Base-by-base conservation (phyloP, 495 filamentous ascomycete genomes). In the Daldinia bambusicola region DNA sequence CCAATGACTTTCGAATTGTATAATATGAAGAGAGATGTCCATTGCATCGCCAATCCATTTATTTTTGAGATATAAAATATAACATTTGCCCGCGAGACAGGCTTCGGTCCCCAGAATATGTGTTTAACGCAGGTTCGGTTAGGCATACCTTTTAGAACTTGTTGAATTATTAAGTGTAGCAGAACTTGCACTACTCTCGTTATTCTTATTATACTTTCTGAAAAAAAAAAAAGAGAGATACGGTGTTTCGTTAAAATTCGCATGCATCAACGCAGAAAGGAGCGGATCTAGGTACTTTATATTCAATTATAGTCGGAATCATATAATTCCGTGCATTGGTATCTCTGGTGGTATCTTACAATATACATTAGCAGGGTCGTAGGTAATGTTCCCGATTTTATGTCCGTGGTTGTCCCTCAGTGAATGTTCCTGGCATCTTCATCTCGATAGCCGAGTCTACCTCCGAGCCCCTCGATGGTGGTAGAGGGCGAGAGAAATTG, bases 401-500 rank as follows among this genome's bases (percentile, higher is more conserved):
- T 43, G 12, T 37, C 56, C 51, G 37, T 5, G 48, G 0, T 3
- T 41, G 3, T 14, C 55, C 37, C 0, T 51, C 0, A 12, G 40
- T 41, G 31, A 30, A 51, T 26, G 58, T 31, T n/a, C 34, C 55
- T 8, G 70, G 52, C 6, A 66, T 37, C 26, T 22, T 50, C 70
- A 73, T 69, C 16, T 18, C 70, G 20, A 73, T 45, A 14, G 61
- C 70, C 0, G 70, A 73, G 14, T 73, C 70, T 37, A 43, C 36
- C 13, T 69, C 57, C 9, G 65, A 66, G 0, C 52, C 65, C 20
- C 36, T 56, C 12, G 70, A 61, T 0, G 56, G 56, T 6, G 51
- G 70, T 12, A 73, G 7, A n/a, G 65, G 70, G 7, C 66, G 61
- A 13, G 70, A 73, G 41, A 73, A 73, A 16, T 73, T 73, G 7